Evolutionary conservation across 257 asterid species (phyloP).

Genomic region (Henckelia pumila): DNA sequence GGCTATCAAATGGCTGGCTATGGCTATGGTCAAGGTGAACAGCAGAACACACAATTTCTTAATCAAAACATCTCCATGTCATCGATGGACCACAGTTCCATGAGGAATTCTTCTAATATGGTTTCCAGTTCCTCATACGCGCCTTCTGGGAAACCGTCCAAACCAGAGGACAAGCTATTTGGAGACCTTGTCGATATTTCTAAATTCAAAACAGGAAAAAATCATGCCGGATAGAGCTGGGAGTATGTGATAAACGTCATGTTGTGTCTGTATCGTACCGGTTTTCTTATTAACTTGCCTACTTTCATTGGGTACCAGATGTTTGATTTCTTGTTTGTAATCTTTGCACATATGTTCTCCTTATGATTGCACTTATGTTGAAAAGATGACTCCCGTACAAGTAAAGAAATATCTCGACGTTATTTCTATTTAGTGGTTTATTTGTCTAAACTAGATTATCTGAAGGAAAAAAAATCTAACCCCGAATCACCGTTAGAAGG

Average conservation of each 20-base stretch:
- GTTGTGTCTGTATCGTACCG: not conserved
- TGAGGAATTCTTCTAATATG: not conserved
- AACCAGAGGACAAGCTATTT: slow-evolving; percentile 60
- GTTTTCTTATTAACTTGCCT: slow-evolving; percentile 1
- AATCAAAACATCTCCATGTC: slow-evolving; percentile 67
- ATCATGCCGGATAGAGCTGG: slow-evolving; percentile 44
- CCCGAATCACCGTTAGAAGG: too few species aligned
- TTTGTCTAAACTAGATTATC: too few species aligned
- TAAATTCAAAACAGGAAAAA: slow-evolving; percentile 51
- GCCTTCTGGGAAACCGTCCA: slow-evolving; percentile 18
- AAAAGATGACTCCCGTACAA: not conserved
- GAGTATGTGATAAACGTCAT: slow-evolving; percentile 39
- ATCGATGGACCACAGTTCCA: slow-evolving; percentile 48
- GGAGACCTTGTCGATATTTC: slow-evolving; percentile 77
- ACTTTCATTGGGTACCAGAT: not conserved
- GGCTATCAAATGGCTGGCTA: slow-evolving; percentile 64
- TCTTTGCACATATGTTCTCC: not conserved
- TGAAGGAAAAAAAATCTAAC: too few species aligned
- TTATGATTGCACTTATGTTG: too few species aligned
- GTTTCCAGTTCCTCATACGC: not conserved
- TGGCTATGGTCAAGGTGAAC: slow-evolving; percentile 55
- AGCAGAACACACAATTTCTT: slow-evolving; percentile 61
- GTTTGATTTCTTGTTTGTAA: not conserved
- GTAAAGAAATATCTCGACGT: not conserved
- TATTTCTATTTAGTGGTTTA: not conserved